Base-by-base conservation (phyloP, 148 eudicot species). In the Fagopyrum tataricum region DNA sequence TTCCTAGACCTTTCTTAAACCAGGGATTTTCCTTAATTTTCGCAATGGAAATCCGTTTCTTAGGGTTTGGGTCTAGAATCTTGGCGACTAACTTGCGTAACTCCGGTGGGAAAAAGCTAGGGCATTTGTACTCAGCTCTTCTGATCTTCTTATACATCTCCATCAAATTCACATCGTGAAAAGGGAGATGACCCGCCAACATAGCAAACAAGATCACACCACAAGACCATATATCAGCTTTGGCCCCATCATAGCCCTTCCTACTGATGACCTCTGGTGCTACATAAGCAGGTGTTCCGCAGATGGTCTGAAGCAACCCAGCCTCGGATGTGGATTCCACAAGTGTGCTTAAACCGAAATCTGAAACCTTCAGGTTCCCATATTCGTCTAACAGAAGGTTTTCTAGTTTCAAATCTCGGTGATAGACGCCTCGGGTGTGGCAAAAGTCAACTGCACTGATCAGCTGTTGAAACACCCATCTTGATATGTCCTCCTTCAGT, bases 1-100 rank as follows among this genome's bases (percentile, higher is more conserved):
- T 43, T 24, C 72, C 72, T 42, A 70, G 52, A 70, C 72, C 72
- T 73, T 42, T 83, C 49, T 77, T 87, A 56, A 82, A 88, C 97
- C 97, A 91, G 0, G 81, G 62, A 2, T 87, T 79, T 0, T 76
- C 83, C 88, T 78, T 82, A 56, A 89, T 88, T 20, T 82, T 81
- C 7, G 86, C 47, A 7, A 82, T 73, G 14, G 87, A 78, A 48
- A 89, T 81, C 47, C 97, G 72, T 2, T 81, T 76, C 3, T 26
- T 62, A 13, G 95, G 90, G 55, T 91, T 86, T 1, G 97, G 97
- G 78, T 91, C 97, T 12, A 91, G 74, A 82, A 92, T 74, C 18
- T 77, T 86, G 9, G 84, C 78, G 18, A 92, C 70, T 66, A 92
- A 41, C 21, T 76, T 72, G 2, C 84, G 56, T 0, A 90, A 59